Evolutionary conservation across 2,329 filamentous ascomycete genomes (phyloP), one percentile per base, ranked within the genome.

Genomic region (Xylariaceae sp.): DNA sequence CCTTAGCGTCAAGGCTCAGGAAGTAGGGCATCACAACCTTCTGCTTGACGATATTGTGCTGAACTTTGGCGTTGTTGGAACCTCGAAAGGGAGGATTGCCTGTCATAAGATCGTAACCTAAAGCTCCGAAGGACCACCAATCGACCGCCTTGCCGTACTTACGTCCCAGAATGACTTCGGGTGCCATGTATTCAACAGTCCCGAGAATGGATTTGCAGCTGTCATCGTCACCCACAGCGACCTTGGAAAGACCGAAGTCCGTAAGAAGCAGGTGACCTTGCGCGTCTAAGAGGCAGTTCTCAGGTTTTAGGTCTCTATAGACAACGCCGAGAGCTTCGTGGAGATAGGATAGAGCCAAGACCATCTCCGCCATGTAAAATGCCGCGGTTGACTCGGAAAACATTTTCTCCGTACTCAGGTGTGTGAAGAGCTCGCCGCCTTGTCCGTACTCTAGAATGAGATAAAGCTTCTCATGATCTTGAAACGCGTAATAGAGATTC

Each of bases 291-390:
- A 99, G 85, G 67, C 92, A 97, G 71, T 99, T 99, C 72, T 99
- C 94, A 0, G 94, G 94, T 76, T 99, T 99, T 55, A 99, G 79
- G 68, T 99, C 94, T 57, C 94, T 89, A 72, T 99, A 99, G 60
- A 99, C 87, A 47, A 99, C 92, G 15, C 94, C 92, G 19, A 97
- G 84, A 59, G 87, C 91, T 63, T 88, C 85, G 73, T 99, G 94
- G 22, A 99, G 81, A 71, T 99, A 92, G 36, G 92, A 89, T 44
- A 99, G 81, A 29, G 94, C 95, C 21, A 99, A 83, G 4, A 96
- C 85, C 85, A 99, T 95, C 74, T 99, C 92, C 0, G 91, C 95
- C 89, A 97, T 95, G 79, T 99, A 99, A 72, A 97, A 99, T 1
- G 92, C 89, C 0, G 92, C 88, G 1, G 87, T 87, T 15, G 88